phyloP scores from a whole-genome alignment of 1,139 yeast genomes.

The Pneumocystis oryctolagi region DNA sequence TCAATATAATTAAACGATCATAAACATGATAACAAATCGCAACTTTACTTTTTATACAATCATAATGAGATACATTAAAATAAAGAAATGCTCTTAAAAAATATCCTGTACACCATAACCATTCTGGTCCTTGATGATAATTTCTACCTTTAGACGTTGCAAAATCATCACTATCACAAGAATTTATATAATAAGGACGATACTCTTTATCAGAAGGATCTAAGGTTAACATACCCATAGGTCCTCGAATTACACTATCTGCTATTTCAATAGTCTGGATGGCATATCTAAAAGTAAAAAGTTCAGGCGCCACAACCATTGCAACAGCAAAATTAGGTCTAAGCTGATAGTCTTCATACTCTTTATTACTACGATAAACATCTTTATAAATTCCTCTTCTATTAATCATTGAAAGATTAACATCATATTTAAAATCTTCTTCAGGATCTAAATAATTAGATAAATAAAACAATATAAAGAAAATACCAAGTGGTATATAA shows the following conservation, averaged over 20 bases:
- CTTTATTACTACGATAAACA: conserved; percentile 61
- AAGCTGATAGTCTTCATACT: conserved; percentile 84
- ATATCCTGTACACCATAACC: conserved; percentile 89
- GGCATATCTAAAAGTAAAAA: conserved; percentile 52
- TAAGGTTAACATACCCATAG: conserved; percentile 78
- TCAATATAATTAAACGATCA: conserved; percentile 47
- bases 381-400: conserved; percentile 93
- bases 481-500: conserved; percentile 42
- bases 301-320: conserved; percentile 83
- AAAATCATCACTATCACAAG: conserved; percentile 70
- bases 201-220: conserved; percentile 89
- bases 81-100: conserved; percentile 58
- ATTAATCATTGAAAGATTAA: conserved; percentile 54
- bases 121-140: conserved; percentile 97
- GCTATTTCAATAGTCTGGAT: conserved; percentile 51
- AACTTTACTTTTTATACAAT: conserved; percentile 23
- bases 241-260: conserved; percentile 64
- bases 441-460: conserved; percentile 29
- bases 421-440: conserved; percentile 42
- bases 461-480: neutral
- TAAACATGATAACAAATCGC: conserved; percentile 32
- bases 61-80: conserved; percentile 28
- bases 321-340: conserved; percentile 90
- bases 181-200: conserved; percentile 71
- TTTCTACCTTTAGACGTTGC: conserved; percentile 91